Evolutionary conservation across 257 asterid genomes (phyloP), one percentile per base, ranked within the genome.

Genomic region (Fraxinus pennsylvanica): DNA sequence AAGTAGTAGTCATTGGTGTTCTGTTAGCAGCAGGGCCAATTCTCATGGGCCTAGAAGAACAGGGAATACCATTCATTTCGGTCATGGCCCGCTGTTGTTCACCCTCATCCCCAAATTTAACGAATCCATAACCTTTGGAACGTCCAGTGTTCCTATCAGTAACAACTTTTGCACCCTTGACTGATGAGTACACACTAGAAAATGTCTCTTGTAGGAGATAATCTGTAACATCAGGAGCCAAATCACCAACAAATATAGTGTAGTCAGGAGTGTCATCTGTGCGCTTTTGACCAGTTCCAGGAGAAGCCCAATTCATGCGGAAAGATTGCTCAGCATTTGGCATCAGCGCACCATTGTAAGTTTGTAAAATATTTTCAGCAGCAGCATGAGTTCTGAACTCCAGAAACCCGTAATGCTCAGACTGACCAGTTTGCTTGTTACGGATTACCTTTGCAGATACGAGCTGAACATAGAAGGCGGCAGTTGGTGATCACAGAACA

Each of bases 211-310:
- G 91, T 59, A 93, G 86, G 67, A 83, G 71, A 73, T 90, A 88
- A 84, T 93, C 97, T 0, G 93, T 91, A 45, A 92, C 97, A 68
- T 92, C 97, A 73, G 94, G 97, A 68, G 97, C 92, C 89, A 93
- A 85, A 80, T 93, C 97, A 59, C 97, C 97, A 81, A 93, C 97
- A 84, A 93, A 93, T 71, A 93, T 78, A 21, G 97, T 89, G 74
- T 86, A 81, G 82, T 93, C 97, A 0, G 96, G 89, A n/a, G 92
- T 65, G 81, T 91, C 94, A 76, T 93, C 97, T 21, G 86, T 39
- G 1, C 94, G 92, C 86, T 81, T 89, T 77, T 93, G 97, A 43
- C 97, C 97, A 43, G 91, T 87, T 70, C 97, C 97, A 74, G 86
- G 91, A 78, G 90, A 73, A 66, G 97, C 97, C 97, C 97, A 93